Evolutionary conservation across 805 yeast species (phyloP), one percentile per base, ranked within the genome.

Genomic region (Kodamaea neixiangensis): DNA sequence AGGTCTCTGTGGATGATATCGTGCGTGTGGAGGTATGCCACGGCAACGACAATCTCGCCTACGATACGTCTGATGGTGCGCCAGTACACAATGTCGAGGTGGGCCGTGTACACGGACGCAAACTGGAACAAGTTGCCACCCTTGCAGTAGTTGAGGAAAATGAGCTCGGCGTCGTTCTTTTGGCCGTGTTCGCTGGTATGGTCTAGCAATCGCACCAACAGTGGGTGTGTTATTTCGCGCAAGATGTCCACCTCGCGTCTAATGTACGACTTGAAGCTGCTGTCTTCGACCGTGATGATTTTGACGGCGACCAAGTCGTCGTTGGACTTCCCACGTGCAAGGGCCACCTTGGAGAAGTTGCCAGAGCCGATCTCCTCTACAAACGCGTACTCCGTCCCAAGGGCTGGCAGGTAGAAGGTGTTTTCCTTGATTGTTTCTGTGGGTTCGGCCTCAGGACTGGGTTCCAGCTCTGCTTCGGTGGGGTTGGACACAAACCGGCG

Each of bases 71-170:
- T 74, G 1, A 87, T 71, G 7, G 86, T 69, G 40, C 66, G 60
- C 58, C 85, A 73, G 17, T 74, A 89, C 52, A 42, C 38, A 5
- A 47, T 33, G 14, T 44, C 37, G 5, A 43, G 34, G 17, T 33
- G 45, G 14, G 19, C 14, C 13, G 51, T 34, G 39, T 48, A 20
- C 17, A n/a, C 7, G 4, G 57, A 13, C 43, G 65, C 79, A 52
- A 89, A 78, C 33, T 84, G 83, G 59, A 87, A 85, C 38, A 94
- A 66, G 60, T 91, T 97, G 3, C 98, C 97, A 4, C 98, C 98
- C 5, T 73, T 65, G 58, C 90, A 87, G 64, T 79, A 89, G 1
- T 92, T 88, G 60, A 92, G 73, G 38, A 78, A 51, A 14, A 37
- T 37, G 9, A 45, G 40, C 29, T 47, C 29, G 2, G 40, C n/a